Base-by-base conservation (phyloP, 2,329 filamentous ascomycete genomes). In the Curvularia hawaiiensis region DNA sequence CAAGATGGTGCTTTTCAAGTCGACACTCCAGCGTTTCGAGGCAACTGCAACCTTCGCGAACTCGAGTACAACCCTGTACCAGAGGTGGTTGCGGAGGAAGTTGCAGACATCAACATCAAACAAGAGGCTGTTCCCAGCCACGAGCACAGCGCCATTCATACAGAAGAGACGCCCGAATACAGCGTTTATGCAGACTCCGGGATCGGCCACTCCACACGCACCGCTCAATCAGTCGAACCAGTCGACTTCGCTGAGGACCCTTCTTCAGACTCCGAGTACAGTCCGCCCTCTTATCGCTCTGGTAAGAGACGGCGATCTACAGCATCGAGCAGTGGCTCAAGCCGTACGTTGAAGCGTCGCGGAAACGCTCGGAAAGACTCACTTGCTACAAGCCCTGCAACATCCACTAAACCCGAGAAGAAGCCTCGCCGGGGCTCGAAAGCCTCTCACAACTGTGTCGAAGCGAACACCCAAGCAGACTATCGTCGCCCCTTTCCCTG, bases 401-500 rank as follows among this genome's bases (percentile, higher is more conserved):
- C 26, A 22, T 55, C 62, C 0, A 51, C 44, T 16, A 69, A 59
- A 39, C 56, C 66, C 10, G 54, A 56, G 20, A 72, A 72, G 56
- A 66, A 59, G 49, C 16, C 53, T 26, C 64, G 65, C n/a, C 54
- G 60, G 18, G 26, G 61, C 11, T 57, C 60, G 2, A 64, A 56
- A 47, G 22, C 61, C 2, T 44, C 48, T 5, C 70, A 62, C 24
- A 31, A 41, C 10, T 54, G 33, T 28, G 48, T 40, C 28, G 60
- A 67, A 11, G 50, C 35, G 24, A 58, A 61, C 39, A 33, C 40
- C 35, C 58, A 57, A 6, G 52, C 59, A 16, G 60, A 68, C 22
- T 61, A 61, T 16, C 61, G 64, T 22, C 83, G 85, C 0, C 83
- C 85, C 0, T 95, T 94, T 69, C 81, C 83, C 24, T 98, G 94